Evolutionary conservation across 2,329 filamentous ascomycete species (phyloP).

Genomic region (Apiospora arundinis): DNA sequence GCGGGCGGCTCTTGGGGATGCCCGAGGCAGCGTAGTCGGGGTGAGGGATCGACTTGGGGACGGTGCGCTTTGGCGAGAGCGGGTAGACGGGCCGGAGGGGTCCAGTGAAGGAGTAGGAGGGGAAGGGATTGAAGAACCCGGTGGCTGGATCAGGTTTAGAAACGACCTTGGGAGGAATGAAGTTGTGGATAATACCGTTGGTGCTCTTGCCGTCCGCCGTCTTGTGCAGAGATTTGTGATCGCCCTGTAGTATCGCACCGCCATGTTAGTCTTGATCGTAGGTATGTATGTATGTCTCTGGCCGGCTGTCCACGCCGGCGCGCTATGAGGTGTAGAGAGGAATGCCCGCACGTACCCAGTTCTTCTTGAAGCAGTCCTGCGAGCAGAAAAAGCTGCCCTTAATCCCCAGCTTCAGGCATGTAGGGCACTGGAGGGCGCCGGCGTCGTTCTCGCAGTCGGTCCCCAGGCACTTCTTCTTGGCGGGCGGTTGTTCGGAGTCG

Average conservation of each 20-base stretch:
- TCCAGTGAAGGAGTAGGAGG: constrained; percentile 83
- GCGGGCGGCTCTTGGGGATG: constrained; percentile 67
- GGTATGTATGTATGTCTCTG: background rate
- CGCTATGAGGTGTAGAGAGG: background rate
- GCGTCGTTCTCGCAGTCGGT: constrained; percentile 87
- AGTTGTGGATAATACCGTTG: constrained; percentile 73
- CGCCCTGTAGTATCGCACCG: constrained; percentile 57
- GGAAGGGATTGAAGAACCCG: constrained; percentile 91
- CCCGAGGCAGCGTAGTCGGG: constrained; percentile 91
- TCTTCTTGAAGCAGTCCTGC: constrained; percentile 98
- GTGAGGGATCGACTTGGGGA: constrained; percentile 81
- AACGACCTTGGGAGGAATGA: constrained; percentile 80
- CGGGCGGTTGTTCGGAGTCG: constrained; percentile 52
- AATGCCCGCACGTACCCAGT: constrained; percentile 83
- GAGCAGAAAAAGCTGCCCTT: constrained; percentile 96
- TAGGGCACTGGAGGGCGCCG: constrained; percentile 88
- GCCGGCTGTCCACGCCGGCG: constrained; percentile 17
- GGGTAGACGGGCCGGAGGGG: constrained; percentile 85
- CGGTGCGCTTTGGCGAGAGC: constrained; percentile 71
- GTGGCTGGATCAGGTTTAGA: constrained; percentile 93
- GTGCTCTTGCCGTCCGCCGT: constrained; percentile 57
- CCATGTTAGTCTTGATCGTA: constrained; percentile 24
- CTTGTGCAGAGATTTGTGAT: constrained; percentile 87
- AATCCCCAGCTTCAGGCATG: constrained; percentile 86
- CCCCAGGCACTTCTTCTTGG: constrained; percentile 77